These are phyloP conservation scores for Botryotinia convoluta DNA, from an alignment of 2,329 filamentous ascomycete species.

Conservation along the genomic window DNA sequence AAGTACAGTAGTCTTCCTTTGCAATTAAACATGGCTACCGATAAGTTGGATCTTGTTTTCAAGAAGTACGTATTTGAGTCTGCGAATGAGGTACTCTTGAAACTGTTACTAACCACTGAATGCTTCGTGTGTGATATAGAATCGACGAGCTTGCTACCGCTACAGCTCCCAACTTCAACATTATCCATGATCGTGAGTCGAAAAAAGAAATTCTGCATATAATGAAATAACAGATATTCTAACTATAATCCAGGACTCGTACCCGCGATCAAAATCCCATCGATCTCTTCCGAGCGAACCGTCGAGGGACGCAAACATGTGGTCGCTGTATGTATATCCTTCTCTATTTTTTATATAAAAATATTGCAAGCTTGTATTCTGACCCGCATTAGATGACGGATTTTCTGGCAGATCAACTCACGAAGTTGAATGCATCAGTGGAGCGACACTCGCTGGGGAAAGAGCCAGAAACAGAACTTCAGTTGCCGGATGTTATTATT, in stretches of 20 bases:
- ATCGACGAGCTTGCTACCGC: slow-evolving; percentile 1
- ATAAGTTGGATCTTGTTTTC: background rate
- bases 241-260: background rate
- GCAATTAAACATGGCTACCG: background rate
- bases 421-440: background rate
- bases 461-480: background rate
- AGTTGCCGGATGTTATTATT: slow-evolving; percentile 1
- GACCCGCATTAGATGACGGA: background rate
- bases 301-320: background rate
- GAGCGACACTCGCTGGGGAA: background rate
- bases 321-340: background rate
- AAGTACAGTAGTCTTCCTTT: background rate
- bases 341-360: too few species aligned
- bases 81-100: too few species aligned
- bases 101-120: too few species aligned
- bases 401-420: background rate
- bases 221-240: background rate
- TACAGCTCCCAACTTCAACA: background rate
- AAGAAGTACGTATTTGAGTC: background rate
- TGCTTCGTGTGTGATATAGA: background rate
- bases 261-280: slow-evolving; percentile 3
- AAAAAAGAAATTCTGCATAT: background rate
- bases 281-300: background rate
- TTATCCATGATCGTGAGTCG: background rate
- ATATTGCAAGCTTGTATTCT: background rate